Conservation (phyloP, 169 alveolate genomes). For the Plasmodium chabaudi region DNA sequence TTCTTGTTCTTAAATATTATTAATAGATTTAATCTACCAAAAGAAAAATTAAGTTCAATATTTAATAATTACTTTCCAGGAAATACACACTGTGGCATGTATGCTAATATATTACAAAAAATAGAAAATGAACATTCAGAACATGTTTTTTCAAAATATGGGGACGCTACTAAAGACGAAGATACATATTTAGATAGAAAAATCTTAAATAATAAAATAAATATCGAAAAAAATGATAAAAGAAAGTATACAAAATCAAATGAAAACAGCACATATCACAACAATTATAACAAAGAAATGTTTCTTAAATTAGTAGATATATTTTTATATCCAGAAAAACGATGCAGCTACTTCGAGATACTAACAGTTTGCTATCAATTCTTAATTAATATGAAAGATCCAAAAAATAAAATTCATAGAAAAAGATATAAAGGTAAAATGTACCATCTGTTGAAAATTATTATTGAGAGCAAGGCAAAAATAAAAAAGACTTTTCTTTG, state of each 20-base stretch:
- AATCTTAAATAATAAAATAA: background rate
- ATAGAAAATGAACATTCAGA: background rate
- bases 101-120: conserved; percentile 16
- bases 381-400: conserved; percentile 34
- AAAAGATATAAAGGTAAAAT: conserved; percentile 15
- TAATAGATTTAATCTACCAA: conserved; percentile 46
- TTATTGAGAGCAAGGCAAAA: background rate
- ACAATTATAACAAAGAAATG: conserved; percentile 1
- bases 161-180: background rate
- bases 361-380: conserved; percentile 61
- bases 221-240: background rate
- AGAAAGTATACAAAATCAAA: background rate
- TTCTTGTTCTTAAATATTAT: conserved; percentile 38
- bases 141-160: background rate
- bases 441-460: conserved; percentile 22
- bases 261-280: background rate
- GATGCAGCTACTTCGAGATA: conserved; percentile 48
- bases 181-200: background rate
- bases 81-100: conserved; percentile 26
- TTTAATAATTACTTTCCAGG: conserved; percentile 69
- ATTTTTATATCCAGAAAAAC: conserved; percentile 46
- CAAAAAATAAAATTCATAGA: conserved; percentile 5
- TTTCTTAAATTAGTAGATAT: conserved; percentile 44
- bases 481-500: too few species aligned
- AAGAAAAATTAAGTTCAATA: conserved; percentile 22